Conservation (phyloP, 345 rosid genomes). For the Corchorus olitorius region DNA sequence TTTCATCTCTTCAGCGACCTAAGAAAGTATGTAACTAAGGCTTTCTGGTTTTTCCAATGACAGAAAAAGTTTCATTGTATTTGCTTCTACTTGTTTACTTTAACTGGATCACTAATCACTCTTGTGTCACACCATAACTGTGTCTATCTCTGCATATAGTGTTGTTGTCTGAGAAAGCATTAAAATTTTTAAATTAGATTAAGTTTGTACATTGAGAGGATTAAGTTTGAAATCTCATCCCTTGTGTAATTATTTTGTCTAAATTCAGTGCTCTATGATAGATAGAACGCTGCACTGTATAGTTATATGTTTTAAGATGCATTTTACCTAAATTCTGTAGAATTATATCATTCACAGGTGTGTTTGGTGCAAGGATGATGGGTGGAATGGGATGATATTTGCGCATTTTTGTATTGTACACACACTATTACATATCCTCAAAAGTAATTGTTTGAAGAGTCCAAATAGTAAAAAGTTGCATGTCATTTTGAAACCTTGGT, state of each 20-base stretch:
- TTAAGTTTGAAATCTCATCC: slow-evolving; percentile 4
- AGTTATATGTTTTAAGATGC: neutral
- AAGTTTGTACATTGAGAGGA: neutral
- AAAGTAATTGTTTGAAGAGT: neutral
- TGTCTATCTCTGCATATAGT: neutral
- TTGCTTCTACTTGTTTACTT: neutral
- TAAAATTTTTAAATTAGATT: neutral
- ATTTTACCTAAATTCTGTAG: too few species aligned
- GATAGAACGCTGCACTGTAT: neutral
- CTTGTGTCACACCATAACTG: neutral
- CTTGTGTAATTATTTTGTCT: neutral
- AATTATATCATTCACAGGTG: neutral
- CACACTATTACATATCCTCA: neutral
- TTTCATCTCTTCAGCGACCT: slow-evolving; percentile 94
- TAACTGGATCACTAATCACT: neutral
- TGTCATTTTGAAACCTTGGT: slow-evolving; percentile 11
- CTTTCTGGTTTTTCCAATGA: neutral
- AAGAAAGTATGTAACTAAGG: slow-evolving; percentile 59
- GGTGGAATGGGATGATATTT: too few species aligned
- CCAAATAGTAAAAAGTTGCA: neutral
- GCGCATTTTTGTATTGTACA: too few species aligned
- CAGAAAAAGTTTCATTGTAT: neutral
- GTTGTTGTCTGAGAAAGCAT: neutral
- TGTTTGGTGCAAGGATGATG: too few species aligned
- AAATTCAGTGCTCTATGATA: neutral